Evolutionary conservation across 495 filamentous ascomycete genomes (phyloP).

Genomic region (Aspergillus heteromorphus): DNA sequence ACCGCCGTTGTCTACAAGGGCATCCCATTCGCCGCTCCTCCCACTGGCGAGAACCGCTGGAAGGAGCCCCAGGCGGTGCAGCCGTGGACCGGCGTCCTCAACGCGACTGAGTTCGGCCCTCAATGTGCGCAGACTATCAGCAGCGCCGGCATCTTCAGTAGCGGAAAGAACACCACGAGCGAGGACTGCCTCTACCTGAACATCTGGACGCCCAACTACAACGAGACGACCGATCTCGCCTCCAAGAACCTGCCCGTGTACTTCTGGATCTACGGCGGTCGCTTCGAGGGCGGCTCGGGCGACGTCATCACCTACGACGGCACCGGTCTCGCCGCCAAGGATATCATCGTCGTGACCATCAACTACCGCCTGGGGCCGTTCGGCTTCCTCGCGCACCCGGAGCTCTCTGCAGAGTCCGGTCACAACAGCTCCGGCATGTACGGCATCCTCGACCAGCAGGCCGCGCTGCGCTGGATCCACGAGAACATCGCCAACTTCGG

Average conservation of each 20-base stretch:
- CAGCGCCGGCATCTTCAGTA: conserved; percentile 13
- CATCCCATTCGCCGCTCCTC: conserved; percentile 9
- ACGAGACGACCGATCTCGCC: conserved; percentile 16
- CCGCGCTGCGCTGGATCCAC: conserved; percentile 42
- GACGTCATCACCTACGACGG: conserved; percentile 16
- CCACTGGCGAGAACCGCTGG: conserved; percentile 8
- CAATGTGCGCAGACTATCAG: conserved; percentile 12
- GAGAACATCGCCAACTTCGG: conserved; percentile 41
- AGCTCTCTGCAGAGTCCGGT: conserved; percentile 16
- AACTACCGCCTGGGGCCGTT: conserved; percentile 28
- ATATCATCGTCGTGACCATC: conserved; percentile 19
- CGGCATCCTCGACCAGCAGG: conserved; percentile 36
- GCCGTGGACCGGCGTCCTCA: conserved; percentile 2
- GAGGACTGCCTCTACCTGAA: conserved; percentile 39
- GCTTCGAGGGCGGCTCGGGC: conserved; percentile 15
- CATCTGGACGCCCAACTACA: conserved; percentile 28
- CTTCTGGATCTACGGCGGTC: conserved; percentile 27
- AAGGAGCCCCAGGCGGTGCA: neutral
- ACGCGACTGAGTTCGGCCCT: conserved; percentile 12
- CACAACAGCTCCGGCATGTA: conserved; percentile 30
- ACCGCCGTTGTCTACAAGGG: conserved; percentile 6
- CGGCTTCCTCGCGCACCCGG: conserved; percentile 30
- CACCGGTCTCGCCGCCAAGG: conserved; percentile 13
- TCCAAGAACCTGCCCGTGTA: conserved; percentile 24
- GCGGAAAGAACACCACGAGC: conserved; percentile 10